Base-by-base conservation (phyloP, 2,329 filamentous ascomycete species). In the Neonectria faginata region DNA sequence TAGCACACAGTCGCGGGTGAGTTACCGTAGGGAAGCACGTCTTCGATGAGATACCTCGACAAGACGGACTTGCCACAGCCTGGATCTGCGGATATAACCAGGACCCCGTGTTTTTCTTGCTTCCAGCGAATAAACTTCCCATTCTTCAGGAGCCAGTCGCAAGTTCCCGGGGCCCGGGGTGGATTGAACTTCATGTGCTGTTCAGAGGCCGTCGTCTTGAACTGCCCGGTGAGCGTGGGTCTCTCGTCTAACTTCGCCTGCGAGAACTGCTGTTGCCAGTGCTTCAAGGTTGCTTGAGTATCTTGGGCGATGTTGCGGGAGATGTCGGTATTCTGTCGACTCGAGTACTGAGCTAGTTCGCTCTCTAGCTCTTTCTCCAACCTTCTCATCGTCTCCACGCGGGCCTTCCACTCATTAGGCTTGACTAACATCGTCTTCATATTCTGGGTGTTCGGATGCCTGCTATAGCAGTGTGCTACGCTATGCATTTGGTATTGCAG, bases 391-490 rank as follows among this genome's bases (percentile, higher is more conserved):
- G 39, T 11, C 39, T 42, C 39, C 14, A 42, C 39, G n/a, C 39
- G 39, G 39, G n/a, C 18, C 39, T 42, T 42, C 39, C 39, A 42
- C n/a, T 42, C 39, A 20, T 36, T 20, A 20, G n/a, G 22, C n/a
- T 9, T 20, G 16, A 18, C n/a, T 29, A 52, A 9, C n/a, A 52
- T 33, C 5, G 48, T 52, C 27, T 52, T 52, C 29, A 52, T 33
- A 8, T 33, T 33, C 29, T 33, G 27, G n/a, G 33, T 52, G 9
- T 31, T 52, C 11, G 48, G 48, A 20, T 52, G 27, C 48, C 33
- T 52, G n/a, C 12, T 20, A 11, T 52, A 52, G 48, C 48, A 52
- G 20, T 52, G 27, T 12, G 48, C 48, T 18, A 52, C 48, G 27
- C 48, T 52, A 12, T 52, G 27, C 48, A 52, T 52, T 20, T 52